Conservation (phyloP, 2,329 filamentous ascomycete genomes). For the Xylaria polymorpha region DNA sequence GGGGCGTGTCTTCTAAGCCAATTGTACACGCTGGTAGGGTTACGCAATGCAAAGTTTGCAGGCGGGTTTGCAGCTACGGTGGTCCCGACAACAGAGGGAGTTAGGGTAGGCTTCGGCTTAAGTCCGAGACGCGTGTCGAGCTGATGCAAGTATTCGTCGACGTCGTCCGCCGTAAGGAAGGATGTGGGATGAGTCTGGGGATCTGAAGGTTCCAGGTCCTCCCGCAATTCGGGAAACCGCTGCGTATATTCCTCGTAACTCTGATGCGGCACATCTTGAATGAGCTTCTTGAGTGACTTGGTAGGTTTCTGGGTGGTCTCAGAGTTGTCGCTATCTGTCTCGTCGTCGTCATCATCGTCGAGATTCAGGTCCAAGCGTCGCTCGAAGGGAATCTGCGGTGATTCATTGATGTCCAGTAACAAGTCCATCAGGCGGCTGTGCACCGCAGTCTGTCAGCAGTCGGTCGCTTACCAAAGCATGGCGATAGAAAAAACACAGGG, state of each 20-base stretch:
- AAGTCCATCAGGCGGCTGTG: slow-evolving; percentile 86
- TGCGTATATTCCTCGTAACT: slow-evolving; percentile 67
- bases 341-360: slow-evolving; percentile 55
- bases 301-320: slow-evolving; percentile 52
- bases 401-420: slow-evolving; percentile 89
- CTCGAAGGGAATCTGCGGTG: slow-evolving; percentile 78
- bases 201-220: slow-evolving; percentile 62
- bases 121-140: slow-evolving; percentile 66
- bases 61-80: slow-evolving; percentile 47
- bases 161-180: slow-evolving; percentile 75
- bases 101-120: slow-evolving; percentile 61
- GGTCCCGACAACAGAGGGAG: slow-evolving; percentile 59
- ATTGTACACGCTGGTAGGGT: slow-evolving; percentile 93
- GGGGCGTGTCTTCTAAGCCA: slow-evolving; percentile 91
- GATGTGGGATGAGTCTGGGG: slow-evolving; percentile 68
- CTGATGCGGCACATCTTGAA: slow-evolving; percentile 64
- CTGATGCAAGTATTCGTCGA: slow-evolving; percentile 78
- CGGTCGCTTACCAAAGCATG: slow-evolving; percentile 16
- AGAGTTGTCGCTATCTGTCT: slow-evolving; percentile 57
- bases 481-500: slow-evolving; percentile 39
- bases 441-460: slow-evolving; percentile 40
- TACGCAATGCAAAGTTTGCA: slow-evolving; percentile 69
- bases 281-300: slow-evolving; percentile 63
- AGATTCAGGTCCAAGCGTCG: slow-evolving; percentile 78
- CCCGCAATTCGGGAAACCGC: slow-evolving; percentile 68